Base-by-base conservation (phyloP, 2,329 filamentous ascomycete species). In the Phaeosphaeriaceae sp. region DNA sequence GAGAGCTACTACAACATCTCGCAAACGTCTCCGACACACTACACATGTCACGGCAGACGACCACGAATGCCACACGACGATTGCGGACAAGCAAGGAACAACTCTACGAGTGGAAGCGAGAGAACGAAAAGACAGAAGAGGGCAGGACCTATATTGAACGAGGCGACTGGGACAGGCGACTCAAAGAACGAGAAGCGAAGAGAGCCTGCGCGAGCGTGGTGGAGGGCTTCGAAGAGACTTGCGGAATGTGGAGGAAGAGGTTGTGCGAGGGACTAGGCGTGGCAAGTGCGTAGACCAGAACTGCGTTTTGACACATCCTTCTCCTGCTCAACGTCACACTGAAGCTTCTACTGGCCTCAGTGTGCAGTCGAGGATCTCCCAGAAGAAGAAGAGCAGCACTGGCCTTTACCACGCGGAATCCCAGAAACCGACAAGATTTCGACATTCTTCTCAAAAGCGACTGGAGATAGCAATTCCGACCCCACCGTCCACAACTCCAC, bases 1-100 rank as follows among this genome's bases (percentile, higher is more conserved):
- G 85, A 17, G 88, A 91, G 82, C 89, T 92, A 3, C 84, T 94
- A 9, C 87, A 92, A 70, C 92, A 92, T 7, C 86, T 99, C 49
- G 93, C 92, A 68, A 91, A 93, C 66, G 84, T 99, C 4, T 93
- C 92, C 7, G 95, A 99, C 76, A 94, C 92, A 3, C 84, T 99
- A 32, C 94, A 98, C 78, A 97, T 98, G 90, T 93, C 91, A 30
- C 89, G 93, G 13, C 94, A 98, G 78, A 91, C 92, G 1, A 95
- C 92, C 0, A 91, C 89, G 2, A 90, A 91, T 10, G 95, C 94
- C 1, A 89, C 90, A 2, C 85, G 95, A 55, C 87, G 93, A 47
- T 81, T 99, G 52, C 90, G 91, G 67, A 91, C 88, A 35, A 93
- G 92, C 7, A 91, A 90, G 68, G 94, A 97, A 74, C 87, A 97